Base-by-base conservation (phyloP, 495 filamentous ascomycete species). In the Podospora didyma region DNA sequence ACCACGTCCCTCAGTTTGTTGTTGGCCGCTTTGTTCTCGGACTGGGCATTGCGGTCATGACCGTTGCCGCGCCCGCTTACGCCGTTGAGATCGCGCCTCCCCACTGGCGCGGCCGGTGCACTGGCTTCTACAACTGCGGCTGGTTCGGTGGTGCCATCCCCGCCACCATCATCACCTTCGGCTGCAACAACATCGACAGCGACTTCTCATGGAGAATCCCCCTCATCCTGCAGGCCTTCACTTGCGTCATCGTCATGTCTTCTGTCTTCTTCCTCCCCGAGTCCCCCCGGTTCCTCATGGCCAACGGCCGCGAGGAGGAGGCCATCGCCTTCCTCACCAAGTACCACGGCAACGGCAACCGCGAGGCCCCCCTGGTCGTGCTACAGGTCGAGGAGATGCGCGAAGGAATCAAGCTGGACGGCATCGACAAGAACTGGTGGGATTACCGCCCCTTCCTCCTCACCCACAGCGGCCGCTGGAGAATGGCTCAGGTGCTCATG, bases 211-310 rank as follows among this genome's bases (percentile, higher is more conserved):
- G 75, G 76, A 67, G 74, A 22, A 66, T 79, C 20, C 78, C 78
- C 7, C 51, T 77, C n/a, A 75, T 77, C 19, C 56, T 77, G 9
- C 78, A 80, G 67, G 62, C 69, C 12, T 61, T 73, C 28, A 65
- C 74, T 20, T 76, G 76, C 62, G 20, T 73, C 23, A 63, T 86
- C 37, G 71, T 86, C 53, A 72, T 80, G 61, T 53, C 60, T 16
- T 70, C 71, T 28, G 69, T 87, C 56, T 73, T 83, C 63, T 82
- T 87, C 62, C 77, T 87, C 21, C 83, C 84, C 14, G 84, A 87
- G 59, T 82, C 79, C 12, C 85, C 85, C 26, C 79, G 85, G 48
- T 88, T 76, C 78, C 73, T 86, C 24, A 73, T 86, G 47, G 77
- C 79, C 54, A 78, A 82, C 57, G 75, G 76, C 23, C 75, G 73